Conservation (phyloP, 495 filamentous ascomycete species). For the Penicillium lagena region DNA sequence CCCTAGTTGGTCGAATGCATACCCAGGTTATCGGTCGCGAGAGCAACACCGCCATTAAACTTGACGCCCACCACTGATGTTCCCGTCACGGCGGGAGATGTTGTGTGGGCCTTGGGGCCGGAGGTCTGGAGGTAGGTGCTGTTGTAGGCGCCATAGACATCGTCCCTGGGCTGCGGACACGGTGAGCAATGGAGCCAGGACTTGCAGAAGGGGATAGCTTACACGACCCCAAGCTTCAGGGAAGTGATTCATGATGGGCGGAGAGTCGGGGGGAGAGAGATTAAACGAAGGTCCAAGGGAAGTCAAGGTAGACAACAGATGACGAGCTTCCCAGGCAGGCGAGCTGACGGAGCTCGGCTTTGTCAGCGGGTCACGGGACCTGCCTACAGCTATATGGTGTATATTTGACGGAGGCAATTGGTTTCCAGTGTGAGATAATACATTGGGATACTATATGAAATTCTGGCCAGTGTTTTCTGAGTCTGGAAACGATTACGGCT, state of each 20-base stretch:
- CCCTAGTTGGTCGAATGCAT: constrained; percentile 8
- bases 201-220: constrained; percentile 34
- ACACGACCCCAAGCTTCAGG: constrained; percentile 96
- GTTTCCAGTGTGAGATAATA: too few relatives aligned
- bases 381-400: too few relatives aligned
- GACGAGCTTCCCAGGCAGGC: constrained; percentile 29
- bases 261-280: neutral
- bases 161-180: constrained; percentile 72
- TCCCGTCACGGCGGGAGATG: constrained; percentile 87
- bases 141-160: constrained; percentile 92
- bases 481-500: too few relatives aligned
- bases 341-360: constrained; percentile 37
- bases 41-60: constrained; percentile 91
- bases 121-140: constrained; percentile 67
- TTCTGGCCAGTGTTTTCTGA: too few relatives aligned
- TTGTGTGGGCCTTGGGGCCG: constrained; percentile 76
- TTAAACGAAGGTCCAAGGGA: neutral
- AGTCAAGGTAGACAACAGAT: constrained; percentile 12
- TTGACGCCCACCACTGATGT: constrained; percentile 92
- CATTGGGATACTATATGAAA: too few relatives aligned
- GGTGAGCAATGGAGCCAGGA: constrained; percentile 21
- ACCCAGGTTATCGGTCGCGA: constrained; percentile 97
- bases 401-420: too few relatives aligned
- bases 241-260: constrained; percentile 76
- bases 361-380: constrained; percentile 4